These are phyloP conservation scores for Moesziomyces parantarcticus DNA, from an alignment of 1,284 basidiomycete genomes.

Conservation along the genomic window DNA sequence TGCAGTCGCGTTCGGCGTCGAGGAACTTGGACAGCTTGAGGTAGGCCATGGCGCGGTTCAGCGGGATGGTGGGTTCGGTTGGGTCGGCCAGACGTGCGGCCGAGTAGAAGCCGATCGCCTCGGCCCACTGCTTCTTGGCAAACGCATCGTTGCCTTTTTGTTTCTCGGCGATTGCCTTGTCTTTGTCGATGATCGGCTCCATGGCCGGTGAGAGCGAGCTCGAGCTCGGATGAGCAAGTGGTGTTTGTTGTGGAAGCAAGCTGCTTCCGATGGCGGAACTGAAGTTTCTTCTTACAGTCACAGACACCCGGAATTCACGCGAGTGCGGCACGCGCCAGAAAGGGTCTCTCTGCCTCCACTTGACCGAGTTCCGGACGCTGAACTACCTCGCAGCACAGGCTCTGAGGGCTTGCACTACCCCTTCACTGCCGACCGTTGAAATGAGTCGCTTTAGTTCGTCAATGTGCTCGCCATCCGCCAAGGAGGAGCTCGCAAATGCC, in stretches of 20 bases:
- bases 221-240: neutral
- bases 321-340: neutral
- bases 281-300: no score
- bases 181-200: slow-evolving; percentile 7
- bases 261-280: neutral
- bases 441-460: no score
- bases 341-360: neutral
- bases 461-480: no score
- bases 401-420: no score
- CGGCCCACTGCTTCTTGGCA: slow-evolving; percentile 21
- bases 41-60: slow-evolving; percentile 45
- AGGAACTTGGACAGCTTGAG: slow-evolving; percentile 36
- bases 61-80: slow-evolving; percentile 34
- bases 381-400: neutral
- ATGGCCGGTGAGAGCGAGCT: neutral
- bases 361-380: neutral
- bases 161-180: slow-evolving; percentile 18
- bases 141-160: slow-evolving; percentile 38
- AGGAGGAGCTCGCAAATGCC: no score
- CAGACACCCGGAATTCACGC: neutral
- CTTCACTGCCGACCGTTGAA: no score
- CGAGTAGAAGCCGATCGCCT: slow-evolving; percentile 31
- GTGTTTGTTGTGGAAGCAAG: neutral
- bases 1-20: slow-evolving; percentile 41
- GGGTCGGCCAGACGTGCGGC: slow-evolving; percentile 26